Evolutionary conservation across 352 stramenopile species (phyloP).

Genomic region (Hyaloperonospora arabidopsidis): DNA sequence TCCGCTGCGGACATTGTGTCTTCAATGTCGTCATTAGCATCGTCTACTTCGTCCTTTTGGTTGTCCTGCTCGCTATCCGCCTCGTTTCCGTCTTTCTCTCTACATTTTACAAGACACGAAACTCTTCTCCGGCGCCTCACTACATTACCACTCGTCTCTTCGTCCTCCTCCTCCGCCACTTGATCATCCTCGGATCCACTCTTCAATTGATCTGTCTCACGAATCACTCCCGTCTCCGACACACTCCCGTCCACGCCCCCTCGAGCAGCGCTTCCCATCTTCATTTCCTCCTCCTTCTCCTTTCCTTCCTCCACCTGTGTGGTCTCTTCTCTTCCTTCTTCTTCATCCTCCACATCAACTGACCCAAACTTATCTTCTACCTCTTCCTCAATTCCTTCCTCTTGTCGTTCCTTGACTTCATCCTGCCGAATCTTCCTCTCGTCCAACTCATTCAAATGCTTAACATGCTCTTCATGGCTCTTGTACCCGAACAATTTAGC

Average conservation of each 20-base stretch:
- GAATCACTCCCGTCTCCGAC: background rate
- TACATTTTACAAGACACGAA: slow-evolving; percentile 27
- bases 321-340: background rate
- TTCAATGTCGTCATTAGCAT: slow-evolving; percentile 19
- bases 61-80: slow-evolving; percentile 54
- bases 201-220: background rate
- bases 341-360: slow-evolving; percentile 2
- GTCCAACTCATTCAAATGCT: slow-evolving; percentile 59
- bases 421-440: slow-evolving; percentile 49
- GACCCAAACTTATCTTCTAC: slow-evolving; percentile 1
- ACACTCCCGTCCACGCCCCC: background rate
- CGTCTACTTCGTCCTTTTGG: slow-evolving; percentile 21
- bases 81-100: slow-evolving; percentile 51
- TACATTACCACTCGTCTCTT: slow-evolving; percentile 21
- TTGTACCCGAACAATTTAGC: slow-evolving; percentile 74
- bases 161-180: slow-evolving; percentile 3
- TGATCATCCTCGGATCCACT: too few relatives aligned
- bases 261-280: background rate
- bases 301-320: background rate
- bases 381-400: too few relatives aligned
- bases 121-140: slow-evolving; percentile 40
- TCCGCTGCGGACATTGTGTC: slow-evolving; percentile 15
- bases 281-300: too few relatives aligned
- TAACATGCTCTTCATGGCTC: slow-evolving; percentile 63
- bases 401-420: slow-evolving; percentile 34